Evolutionary conservation across 1,284 basidiomycete species (phyloP).

Genomic region (Lentinus polychrous): DNA sequence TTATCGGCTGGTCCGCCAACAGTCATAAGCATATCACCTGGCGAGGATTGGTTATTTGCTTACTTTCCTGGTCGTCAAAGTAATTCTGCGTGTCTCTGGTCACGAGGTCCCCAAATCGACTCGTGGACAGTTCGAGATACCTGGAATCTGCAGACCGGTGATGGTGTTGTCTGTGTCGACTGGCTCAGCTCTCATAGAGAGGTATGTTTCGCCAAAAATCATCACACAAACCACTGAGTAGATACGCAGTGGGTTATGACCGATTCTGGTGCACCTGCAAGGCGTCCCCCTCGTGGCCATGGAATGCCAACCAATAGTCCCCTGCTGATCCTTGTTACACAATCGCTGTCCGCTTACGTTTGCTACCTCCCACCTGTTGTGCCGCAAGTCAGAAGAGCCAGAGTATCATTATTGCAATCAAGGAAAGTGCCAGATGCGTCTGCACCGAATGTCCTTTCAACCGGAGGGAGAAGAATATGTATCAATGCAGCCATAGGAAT

Average conservation of each 20-base stretch:
- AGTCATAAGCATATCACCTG: slow-evolving; percentile 50
- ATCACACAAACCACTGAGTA: not conserved
- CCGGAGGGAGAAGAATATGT: slow-evolving; percentile 42
- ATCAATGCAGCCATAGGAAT: slow-evolving; percentile 56
- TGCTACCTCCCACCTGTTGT: slow-evolving; percentile 14
- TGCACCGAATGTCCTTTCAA: slow-evolving; percentile 27
- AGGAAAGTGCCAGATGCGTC: slow-evolving; percentile 16
- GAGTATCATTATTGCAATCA: slow-evolving; percentile 25
- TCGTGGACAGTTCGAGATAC: slow-evolving; percentile 55
- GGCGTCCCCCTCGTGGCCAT: slow-evolving; percentile 26
- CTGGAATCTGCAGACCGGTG: slow-evolving; percentile 45
- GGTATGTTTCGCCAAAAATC: slow-evolving; percentile 33
- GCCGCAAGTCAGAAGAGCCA: slow-evolving; percentile 16
- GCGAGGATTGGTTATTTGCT: slow-evolving; percentile 62
- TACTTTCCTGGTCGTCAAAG: slow-evolving; percentile 56
- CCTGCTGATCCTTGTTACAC: slow-evolving; percentile 26
- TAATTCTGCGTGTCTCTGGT: slow-evolving; percentile 62
- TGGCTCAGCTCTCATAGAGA: slow-evolving; percentile 60
- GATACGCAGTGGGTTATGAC: slow-evolving; percentile 25
- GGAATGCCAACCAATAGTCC: slow-evolving; percentile 17
- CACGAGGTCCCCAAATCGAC: slow-evolving; percentile 46
- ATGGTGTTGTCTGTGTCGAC: slow-evolving; percentile 49
- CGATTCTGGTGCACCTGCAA: slow-evolving; percentile 22
- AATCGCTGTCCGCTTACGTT: slow-evolving; percentile 23
- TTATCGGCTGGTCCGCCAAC: slow-evolving; percentile 50